These are phyloP conservation scores for Emericellopsis cladophorae DNA, from an alignment of 2,329 filamentous ascomycete genomes.

Conservation along the genomic window DNA sequence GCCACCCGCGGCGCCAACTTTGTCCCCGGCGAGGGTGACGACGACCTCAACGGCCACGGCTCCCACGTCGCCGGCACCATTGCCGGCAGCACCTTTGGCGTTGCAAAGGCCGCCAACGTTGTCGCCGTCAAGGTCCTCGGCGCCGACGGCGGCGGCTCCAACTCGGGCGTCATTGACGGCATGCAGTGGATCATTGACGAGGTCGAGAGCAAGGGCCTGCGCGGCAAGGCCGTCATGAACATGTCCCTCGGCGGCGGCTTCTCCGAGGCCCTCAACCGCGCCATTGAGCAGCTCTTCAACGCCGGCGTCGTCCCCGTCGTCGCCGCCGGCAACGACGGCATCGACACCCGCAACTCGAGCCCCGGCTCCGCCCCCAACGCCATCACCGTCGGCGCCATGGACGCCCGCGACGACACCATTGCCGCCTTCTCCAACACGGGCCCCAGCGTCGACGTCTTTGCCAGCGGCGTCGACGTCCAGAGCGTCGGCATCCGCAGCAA, in stretches of 20 bases:
- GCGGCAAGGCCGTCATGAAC: constrained; percentile 48
- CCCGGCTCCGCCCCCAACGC: constrained; percentile 42
- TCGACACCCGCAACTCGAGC: constrained; percentile 34
- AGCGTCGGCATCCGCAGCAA: constrained; percentile 38
- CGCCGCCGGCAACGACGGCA: constrained; percentile 46
- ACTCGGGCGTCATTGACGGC: constrained; percentile 38
- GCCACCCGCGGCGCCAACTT: constrained; percentile 41
- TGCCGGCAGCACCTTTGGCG: constrained; percentile 46
- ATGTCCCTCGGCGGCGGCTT: constrained; percentile 44
- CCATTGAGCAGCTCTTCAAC: constrained; percentile 33
- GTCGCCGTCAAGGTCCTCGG: constrained; percentile 51
- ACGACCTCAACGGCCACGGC: constrained; percentile 50
- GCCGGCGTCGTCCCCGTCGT: constrained; percentile 44
- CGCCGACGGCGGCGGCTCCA: constrained; percentile 21
- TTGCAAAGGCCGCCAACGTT: constrained; percentile 43
- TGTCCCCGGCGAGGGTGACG: constrained; percentile 31
- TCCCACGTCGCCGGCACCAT: constrained; percentile 52
- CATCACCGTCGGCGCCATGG: constrained; percentile 48
- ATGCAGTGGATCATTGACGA: constrained; percentile 42
- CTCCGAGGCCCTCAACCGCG: constrained; percentile 40
- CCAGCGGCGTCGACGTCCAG: constrained; percentile 39
- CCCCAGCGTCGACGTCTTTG: constrained; percentile 37
- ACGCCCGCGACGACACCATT: constrained; percentile 32
- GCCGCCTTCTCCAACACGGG: constrained; percentile 50
- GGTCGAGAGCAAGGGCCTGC: constrained; percentile 23